Conservation (phyloP, 495 filamentous ascomycete species). For the Aspergillus biplanus region DNA sequence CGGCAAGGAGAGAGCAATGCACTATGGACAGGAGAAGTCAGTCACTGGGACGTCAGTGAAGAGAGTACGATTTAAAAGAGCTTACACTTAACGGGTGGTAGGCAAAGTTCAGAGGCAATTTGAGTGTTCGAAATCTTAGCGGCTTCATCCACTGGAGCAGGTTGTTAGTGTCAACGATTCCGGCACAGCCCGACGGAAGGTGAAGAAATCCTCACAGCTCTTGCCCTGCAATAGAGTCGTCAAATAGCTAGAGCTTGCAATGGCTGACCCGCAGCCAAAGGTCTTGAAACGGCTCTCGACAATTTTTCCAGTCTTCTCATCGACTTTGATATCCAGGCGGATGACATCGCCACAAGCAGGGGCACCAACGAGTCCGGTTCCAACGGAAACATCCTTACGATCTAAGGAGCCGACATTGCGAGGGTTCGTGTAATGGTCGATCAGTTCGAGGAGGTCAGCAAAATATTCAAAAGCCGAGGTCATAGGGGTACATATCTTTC, state of each 20-base stretch:
- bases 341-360: conserved; percentile 91
- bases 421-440: conserved; percentile 26
- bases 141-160: conserved; percentile 70
- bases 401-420: conserved; percentile 88
- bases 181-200: not conserved
- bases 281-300: conserved; percentile 97
- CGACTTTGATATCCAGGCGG: conserved; percentile 97
- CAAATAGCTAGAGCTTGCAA: conserved; percentile 86
- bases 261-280: conserved; percentile 95
- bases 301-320: conserved; percentile 86
- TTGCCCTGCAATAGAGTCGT: conserved; percentile 93
- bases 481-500: conserved; percentile 23
- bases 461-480: conserved; percentile 15
- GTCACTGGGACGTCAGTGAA: not conserved
- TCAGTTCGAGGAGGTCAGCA: conserved; percentile 21
- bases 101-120: conserved; percentile 97
- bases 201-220: conserved; percentile 54
- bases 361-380: conserved; percentile 96
- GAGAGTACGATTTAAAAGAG: conserved; percentile 24
- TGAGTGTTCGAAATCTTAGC: conserved; percentile 91
- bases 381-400: conserved; percentile 86
- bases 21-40: conserved; percentile 35
- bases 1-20: conserved; percentile 98
- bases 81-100: conserved; percentile 90
- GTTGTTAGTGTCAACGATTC: conserved; percentile 4